phyloP scores from a whole-genome alignment of 257 asterid genomes.

The Penstemon newberryi region DNA sequence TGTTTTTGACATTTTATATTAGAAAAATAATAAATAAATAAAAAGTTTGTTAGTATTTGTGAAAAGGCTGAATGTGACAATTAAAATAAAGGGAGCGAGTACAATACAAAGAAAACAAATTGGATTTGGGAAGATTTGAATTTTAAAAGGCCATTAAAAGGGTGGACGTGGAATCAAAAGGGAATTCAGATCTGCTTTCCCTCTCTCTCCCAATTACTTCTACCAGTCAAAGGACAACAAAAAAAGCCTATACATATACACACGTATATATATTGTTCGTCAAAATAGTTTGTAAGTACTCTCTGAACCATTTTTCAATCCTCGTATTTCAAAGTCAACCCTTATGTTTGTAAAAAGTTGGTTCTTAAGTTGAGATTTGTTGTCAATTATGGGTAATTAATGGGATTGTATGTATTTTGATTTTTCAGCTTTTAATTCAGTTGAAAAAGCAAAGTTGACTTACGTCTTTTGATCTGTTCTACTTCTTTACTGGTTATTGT shows the following conservation, averaged over 20 bases:
- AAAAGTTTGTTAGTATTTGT: too few relatives aligned
- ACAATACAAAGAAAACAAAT: too few relatives aligned
- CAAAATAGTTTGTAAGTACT: slow-evolving; percentile 20
- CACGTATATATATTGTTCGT: neutral
- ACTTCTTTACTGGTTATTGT: neutral
- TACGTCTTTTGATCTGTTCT: slow-evolving; percentile 13
- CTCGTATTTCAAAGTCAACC: neutral
- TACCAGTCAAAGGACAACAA: neutral
- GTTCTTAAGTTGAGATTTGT: neutral
- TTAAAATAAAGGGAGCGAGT: too few relatives aligned
- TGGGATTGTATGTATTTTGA: neutral
- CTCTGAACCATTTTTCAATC: neutral
- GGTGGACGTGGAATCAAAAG: neutral
- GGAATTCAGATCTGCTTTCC: neutral
- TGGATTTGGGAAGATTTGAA: too few relatives aligned
- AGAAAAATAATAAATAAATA: too few relatives aligned
- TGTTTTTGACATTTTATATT: too few relatives aligned
- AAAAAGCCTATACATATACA: too few relatives aligned
- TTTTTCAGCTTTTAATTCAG: slow-evolving; percentile 16
- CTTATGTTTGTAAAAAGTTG: neutral
- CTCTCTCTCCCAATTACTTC: neutral
- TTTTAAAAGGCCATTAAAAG: too few relatives aligned
- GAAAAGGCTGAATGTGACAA: too few relatives aligned
- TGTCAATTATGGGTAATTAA: neutral
- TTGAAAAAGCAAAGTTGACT: slow-evolving; percentile 11